phyloP scores from a whole-genome alignment of 2,329 filamentous ascomycete species.

The Aspergillus calidoustus region DNA sequence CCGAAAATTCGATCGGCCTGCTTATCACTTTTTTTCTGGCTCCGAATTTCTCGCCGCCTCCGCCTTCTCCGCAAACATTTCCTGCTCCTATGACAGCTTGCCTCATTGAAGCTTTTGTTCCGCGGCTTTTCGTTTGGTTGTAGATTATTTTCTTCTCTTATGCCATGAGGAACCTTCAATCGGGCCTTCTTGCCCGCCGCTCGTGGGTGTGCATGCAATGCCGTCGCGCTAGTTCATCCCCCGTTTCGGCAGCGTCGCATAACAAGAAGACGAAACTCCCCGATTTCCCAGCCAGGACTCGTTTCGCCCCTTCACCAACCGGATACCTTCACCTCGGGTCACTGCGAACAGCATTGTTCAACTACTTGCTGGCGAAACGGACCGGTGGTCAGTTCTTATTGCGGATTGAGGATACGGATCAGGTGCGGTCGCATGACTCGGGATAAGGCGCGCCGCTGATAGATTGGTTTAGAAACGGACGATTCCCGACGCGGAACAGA shows the following conservation, averaged over 20 bases:
- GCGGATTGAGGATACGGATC: constrained; percentile 93
- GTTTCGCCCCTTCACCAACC: constrained; percentile 95
- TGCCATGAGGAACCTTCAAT: constrained; percentile 36
- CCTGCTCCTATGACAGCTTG: background rate
- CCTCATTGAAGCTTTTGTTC: background rate
- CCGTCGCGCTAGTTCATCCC: constrained; percentile 38
- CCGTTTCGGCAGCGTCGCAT: constrained; percentile 27
- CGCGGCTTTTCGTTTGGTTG: background rate
- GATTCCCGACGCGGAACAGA: constrained; percentile 76
- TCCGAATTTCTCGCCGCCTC: constrained; percentile 15
- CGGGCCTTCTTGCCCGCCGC: constrained; percentile 33
- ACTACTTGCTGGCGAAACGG: constrained; percentile 84
- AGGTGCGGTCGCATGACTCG: constrained; percentile 56
- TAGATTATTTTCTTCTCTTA: background rate
- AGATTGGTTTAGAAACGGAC: constrained; percentile 70
- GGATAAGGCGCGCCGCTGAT: constrained; percentile 24
- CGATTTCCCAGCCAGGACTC: constrained; percentile 69
- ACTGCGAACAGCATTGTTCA: constrained; percentile 90
- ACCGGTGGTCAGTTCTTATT: constrained; percentile 90
- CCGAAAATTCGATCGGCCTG: constrained; percentile 25
- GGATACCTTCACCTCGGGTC: constrained; percentile 93
- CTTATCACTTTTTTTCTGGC: constrained; percentile 18
- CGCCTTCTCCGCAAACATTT: background rate
- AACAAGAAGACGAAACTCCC: constrained; percentile 48
- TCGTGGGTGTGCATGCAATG: constrained; percentile 45